phyloP scores from a whole-genome alignment of 2,329 filamentous ascomycete species.

The Cladosporium sp. region DNA sequence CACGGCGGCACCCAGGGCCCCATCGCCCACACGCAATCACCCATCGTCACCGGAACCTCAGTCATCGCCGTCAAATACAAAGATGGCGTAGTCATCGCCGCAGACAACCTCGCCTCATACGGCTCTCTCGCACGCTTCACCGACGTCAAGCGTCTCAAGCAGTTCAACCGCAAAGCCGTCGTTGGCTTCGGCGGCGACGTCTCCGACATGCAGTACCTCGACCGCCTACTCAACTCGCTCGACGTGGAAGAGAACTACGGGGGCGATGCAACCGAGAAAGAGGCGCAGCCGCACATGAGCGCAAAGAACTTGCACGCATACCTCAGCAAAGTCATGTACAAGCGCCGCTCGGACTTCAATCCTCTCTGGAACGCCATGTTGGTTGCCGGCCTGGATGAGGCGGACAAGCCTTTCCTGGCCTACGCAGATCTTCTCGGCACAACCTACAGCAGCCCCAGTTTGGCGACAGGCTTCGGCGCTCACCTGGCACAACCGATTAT shows the following conservation, averaged over 20 bases:
- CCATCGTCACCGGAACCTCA: slow-evolving; percentile 93
- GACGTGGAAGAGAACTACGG: slow-evolving; percentile 86
- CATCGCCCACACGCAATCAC: slow-evolving; percentile 82
- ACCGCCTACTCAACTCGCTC: slow-evolving; percentile 82
- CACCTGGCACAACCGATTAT: slow-evolving; percentile 92
- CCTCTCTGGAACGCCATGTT: slow-evolving; percentile 96
- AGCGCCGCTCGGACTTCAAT: slow-evolving; percentile 90
- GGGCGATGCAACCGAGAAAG: slow-evolving; percentile 42
- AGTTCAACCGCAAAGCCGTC: slow-evolving; percentile 77
- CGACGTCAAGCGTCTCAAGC: slow-evolving; percentile 89
- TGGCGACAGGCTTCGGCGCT: slow-evolving; percentile 90
- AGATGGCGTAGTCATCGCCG: slow-evolving; percentile 91
- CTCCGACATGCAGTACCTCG: slow-evolving; percentile 98
- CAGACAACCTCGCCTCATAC: slow-evolving; percentile 96
- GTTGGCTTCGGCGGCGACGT: slow-evolving; percentile 96
- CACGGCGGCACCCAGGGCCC: slow-evolving; percentile 47
- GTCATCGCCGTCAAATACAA: slow-evolving; percentile 95
- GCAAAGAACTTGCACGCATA: slow-evolving; percentile 96
- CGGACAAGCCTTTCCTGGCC: slow-evolving; percentile 80
- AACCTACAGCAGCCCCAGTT: slow-evolving; percentile 79
- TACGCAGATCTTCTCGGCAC: slow-evolving; percentile 89
- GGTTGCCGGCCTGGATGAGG: slow-evolving; percentile 79
- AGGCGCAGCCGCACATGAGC: slow-evolving; percentile 69
- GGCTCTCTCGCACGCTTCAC: slow-evolving; percentile 93
- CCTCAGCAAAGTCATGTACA: slow-evolving; percentile 92